Evolutionary conservation across 345 rosid species (phyloP).

Genomic region (Salix brachista): DNA sequence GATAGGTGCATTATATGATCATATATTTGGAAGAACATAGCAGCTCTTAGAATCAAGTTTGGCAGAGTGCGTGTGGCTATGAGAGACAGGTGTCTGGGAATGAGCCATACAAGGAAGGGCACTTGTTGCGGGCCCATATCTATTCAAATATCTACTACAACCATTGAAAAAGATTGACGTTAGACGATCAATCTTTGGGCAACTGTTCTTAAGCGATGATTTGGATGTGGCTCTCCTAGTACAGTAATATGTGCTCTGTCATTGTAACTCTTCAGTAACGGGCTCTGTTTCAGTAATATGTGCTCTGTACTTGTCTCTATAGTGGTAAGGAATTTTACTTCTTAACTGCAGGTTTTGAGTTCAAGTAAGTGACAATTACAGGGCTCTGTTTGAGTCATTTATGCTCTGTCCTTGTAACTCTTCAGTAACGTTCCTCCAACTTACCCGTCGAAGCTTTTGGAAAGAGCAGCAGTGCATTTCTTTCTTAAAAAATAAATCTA

Average conservation of each 20-base stretch:
- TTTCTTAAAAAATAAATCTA: not conserved
- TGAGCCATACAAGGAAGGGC: not conserved
- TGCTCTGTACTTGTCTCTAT: too few species aligned
- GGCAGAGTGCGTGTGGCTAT: not conserved
- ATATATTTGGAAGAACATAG: too few species aligned
- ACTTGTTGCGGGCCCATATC: not conserved
- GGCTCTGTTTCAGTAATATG: not conserved
- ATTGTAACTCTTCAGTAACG: not conserved
- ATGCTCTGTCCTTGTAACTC: too few species aligned
- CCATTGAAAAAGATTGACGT: not conserved
- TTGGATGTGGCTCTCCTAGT: not conserved
- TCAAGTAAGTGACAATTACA: not conserved
- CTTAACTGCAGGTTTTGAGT: too few species aligned
- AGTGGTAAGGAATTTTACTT: too few species aligned
- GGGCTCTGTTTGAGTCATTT: not conserved
- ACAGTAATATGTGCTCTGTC: not conserved
- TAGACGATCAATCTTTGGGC: not conserved
- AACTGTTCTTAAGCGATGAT: not conserved
- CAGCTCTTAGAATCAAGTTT: not conserved
- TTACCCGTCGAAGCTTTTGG: not conserved
- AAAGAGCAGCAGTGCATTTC: not conserved
- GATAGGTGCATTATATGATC: not conserved
- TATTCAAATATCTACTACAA: not conserved
- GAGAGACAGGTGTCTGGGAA: slow-evolving; percentile 3
- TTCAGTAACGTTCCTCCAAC: not conserved